phyloP scores from a whole-genome alignment of 208 protist species.

The Plasmodiophora brassicae region DNA sequence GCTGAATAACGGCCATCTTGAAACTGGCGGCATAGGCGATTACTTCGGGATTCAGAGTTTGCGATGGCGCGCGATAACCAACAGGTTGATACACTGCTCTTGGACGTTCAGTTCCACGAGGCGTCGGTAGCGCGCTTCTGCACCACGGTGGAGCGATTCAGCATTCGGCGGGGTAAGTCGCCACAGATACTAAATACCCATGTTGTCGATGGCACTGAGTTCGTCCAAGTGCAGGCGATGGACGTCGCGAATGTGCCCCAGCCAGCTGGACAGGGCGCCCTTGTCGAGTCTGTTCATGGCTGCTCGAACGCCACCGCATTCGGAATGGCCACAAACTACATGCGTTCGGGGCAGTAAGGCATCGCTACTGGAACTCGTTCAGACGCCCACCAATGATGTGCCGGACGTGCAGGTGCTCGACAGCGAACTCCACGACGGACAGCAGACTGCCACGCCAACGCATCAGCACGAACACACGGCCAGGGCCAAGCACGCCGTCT shows the following conservation, averaged over 20 bases:
- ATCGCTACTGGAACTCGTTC: not conserved
- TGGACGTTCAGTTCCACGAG: slow-evolving; percentile 33
- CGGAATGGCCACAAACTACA: slow-evolving; percentile 28
- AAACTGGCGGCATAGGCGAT: not conserved
- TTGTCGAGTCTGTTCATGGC: not conserved
- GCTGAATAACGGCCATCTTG: not conserved
- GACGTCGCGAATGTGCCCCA: slow-evolving; percentile 26
- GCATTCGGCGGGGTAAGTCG: too few relatives aligned
- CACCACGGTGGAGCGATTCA: not conserved
- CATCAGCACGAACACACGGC: not conserved
- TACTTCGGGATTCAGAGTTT: too few relatives aligned
- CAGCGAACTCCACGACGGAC: not conserved
- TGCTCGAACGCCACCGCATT: slow-evolving; percentile 26
- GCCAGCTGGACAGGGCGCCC: slow-evolving; percentile 24
- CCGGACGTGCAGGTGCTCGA: slow-evolving; percentile 11
- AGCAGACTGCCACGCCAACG: slow-evolving; percentile 23
- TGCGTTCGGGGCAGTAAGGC: not conserved
- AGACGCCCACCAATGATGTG: slow-evolving; percentile 27
- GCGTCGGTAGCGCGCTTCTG: not conserved
- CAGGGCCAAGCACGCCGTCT: not conserved
- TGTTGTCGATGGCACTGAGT: slow-evolving; percentile 26
- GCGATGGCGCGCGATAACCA: not conserved
- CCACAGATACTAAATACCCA: not conserved
- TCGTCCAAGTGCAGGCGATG: slow-evolving; percentile 28
- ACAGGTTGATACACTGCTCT: slow-evolving; percentile 35